Percentiles rank a stretch among this genome's conserved stretches.
Conservation (phyloP, 345 rosid species). For the Eucalyptus camaldulensis region DNA sequence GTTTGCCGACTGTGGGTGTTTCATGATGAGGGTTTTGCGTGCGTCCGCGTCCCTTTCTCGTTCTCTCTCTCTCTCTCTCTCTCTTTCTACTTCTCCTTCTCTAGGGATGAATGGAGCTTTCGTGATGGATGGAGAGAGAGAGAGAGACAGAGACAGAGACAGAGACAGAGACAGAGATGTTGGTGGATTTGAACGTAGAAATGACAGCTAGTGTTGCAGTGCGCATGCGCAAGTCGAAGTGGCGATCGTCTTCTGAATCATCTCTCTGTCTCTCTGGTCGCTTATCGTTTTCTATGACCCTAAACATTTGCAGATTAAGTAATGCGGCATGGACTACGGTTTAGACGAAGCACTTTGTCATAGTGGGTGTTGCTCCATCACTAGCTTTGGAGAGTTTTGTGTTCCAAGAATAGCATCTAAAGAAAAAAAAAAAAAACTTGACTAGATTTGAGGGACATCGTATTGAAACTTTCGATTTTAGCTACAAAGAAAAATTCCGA, state of each 20-base stretch:
- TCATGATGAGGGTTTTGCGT: not conserved
- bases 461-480: not conserved
- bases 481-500: not conserved
- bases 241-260: too few relatives aligned
- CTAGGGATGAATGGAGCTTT: not conserved
- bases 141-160: not conserved
- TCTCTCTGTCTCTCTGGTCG: not conserved
- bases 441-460: not conserved
- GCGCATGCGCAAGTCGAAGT: too few relatives aligned
- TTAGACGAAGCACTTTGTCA: not conserved
- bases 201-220: too few relatives aligned
- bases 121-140: not conserved
- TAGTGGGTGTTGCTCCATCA: not conserved
- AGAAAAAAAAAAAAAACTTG: not conserved
- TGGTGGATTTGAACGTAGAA: too few relatives aligned
- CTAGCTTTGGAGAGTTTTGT: not conserved
- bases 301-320: not conserved
- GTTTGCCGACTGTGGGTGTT: not conserved
- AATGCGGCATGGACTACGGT: not conserved
- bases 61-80: not conserved
- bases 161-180: too few relatives aligned
- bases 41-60: not conserved
- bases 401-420: not conserved
- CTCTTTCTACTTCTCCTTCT: not conserved
- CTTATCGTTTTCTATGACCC: not conserved